Base-by-base conservation (phyloP, 2,329 filamentous ascomycete species). In the Nemania sp. region DNA sequence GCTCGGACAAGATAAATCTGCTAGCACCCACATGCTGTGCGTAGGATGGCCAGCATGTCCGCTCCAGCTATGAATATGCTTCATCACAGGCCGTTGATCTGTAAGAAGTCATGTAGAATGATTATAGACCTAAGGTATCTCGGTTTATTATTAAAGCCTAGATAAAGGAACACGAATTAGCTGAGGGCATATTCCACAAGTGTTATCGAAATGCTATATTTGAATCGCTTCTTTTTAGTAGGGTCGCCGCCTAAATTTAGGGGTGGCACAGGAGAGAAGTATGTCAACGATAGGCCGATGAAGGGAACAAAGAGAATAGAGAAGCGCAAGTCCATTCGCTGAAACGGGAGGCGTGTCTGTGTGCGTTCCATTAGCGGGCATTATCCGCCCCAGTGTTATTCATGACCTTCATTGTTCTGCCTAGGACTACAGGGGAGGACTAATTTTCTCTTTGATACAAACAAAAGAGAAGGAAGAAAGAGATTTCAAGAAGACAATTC, bases 381-480 rank as follows among this genome's bases (percentile, higher is more conserved):
- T 45, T 57, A 7, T 61, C 45, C 38, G 47, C 15, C 57, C 57
- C 58, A 24, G 62, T 66, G 55, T 38, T 29, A 32, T 65, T 45
- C 62, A 49, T 51, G 43, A 15, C 29, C n/a, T 63, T 71, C 58
- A 66, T 70, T 71, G 67, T 71, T 63, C 62, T 66, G 24, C 47
- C 53, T 49, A 54, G 43, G n/a, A 27, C 55, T 49, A 66, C 24
- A 29, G 43, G 51, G 47, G 35, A 18, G 27, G 59, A 32, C 29
- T 24, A 54, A n/a, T 43, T 55, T 59, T 47, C 62, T 67, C 64
- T 71, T 65, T 70, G 64, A 63, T 26, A 68, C 62, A 35, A 62
- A 68, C 70, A 68, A 72, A 64, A 68, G 58, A 69, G 57, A 55
- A 41, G 15, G 41, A 62, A 64, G 61, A 64, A 67, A 60, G 62